Evolutionary conservation across 2,329 filamentous ascomycete genomes (phyloP).

Genomic region (Leptosphaerulina australis): DNA sequence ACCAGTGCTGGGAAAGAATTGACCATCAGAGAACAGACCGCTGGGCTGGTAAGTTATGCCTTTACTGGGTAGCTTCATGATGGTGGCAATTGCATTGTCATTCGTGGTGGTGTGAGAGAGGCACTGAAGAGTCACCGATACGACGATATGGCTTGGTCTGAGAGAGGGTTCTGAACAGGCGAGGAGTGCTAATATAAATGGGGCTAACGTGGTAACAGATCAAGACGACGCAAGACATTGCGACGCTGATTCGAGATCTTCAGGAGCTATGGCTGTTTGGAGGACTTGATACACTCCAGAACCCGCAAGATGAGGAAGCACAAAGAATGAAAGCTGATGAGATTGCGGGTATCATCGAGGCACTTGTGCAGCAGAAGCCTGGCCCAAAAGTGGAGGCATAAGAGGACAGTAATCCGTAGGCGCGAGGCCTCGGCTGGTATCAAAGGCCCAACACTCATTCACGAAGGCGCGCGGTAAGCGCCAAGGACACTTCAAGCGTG

Average conservation of each 20-base stretch:
- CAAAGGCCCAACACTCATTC: too few relatives aligned
- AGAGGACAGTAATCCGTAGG: too few relatives aligned
- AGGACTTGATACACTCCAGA: constrained; percentile 62
- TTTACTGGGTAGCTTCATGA: not conserved
- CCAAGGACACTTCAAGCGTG: not conserved
- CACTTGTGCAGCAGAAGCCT: constrained; percentile 21
- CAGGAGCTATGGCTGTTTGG: constrained; percentile 73
- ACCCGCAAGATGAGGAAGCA: constrained; percentile 34
- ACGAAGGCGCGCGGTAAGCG: too few relatives aligned
- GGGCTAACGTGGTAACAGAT: constrained; percentile 48
- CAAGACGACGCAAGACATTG: constrained; percentile 66
- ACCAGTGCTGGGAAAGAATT: constrained; percentile 63
- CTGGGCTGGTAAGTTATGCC: constrained; percentile 58
- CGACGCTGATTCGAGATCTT: constrained; percentile 65
- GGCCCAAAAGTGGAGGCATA: not conserved
- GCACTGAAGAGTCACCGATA: too few relatives aligned
- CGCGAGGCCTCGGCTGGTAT: too few relatives aligned
- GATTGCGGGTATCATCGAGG: constrained; percentile 26
- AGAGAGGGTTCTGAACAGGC: too few relatives aligned
- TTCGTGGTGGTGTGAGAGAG: too few relatives aligned
- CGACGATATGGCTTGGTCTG: too few relatives aligned
- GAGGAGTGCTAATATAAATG: not conserved
- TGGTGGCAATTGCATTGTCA: not conserved
- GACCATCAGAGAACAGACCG: constrained; percentile 64
- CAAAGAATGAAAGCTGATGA: constrained; percentile 22